These are phyloP conservation scores for Nemania sp. DNA, from an alignment of 2,329 filamentous ascomycete species.

Conservation along the genomic window DNA sequence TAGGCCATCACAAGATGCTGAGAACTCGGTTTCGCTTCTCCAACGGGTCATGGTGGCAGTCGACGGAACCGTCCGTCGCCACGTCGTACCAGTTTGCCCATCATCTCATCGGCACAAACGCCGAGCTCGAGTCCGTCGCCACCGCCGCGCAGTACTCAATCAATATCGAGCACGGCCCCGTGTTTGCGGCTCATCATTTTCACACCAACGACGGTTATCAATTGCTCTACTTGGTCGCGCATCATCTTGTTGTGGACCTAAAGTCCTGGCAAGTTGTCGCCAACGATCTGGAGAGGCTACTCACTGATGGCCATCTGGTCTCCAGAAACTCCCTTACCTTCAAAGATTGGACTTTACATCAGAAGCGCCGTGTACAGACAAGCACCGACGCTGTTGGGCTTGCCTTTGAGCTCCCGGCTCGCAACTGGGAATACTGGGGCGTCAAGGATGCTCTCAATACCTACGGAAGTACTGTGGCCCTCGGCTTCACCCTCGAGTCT, in stretches of 20 bases:
- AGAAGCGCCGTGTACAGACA: slow-evolving; percentile 43
- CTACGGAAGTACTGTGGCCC: slow-evolving; percentile 48
- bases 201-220: slow-evolving; percentile 50
- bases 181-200: slow-evolving; percentile 55
- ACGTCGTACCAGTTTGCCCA: slow-evolving; percentile 51
- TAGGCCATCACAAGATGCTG: slow-evolving; percentile 56
- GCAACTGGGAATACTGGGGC: slow-evolving; percentile 53
- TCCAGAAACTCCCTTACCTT: slow-evolving; percentile 53
- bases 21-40: slow-evolving; percentile 49
- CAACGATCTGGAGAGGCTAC: slow-evolving; percentile 53
- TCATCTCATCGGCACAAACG: slow-evolving; percentile 45
- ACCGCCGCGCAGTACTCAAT: slow-evolving; percentile 48
- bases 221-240: slow-evolving; percentile 53
- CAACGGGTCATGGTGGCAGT: slow-evolving; percentile 51
- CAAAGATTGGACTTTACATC: slow-evolving; percentile 53
- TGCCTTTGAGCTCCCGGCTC: slow-evolving; percentile 45
- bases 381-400: slow-evolving; percentile 37
- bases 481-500: slow-evolving; percentile 48
- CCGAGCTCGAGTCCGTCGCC: slow-evolving; percentile 47
- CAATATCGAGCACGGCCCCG: slow-evolving; percentile 53
- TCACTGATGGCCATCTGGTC: slow-evolving; percentile 48
- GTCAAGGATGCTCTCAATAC: slow-evolving; percentile 48
- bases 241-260: slow-evolving; percentile 56
- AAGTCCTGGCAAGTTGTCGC: slow-evolving; percentile 55
- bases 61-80: slow-evolving; percentile 44